These are phyloP conservation scores for Candida pseudocylindracea DNA, from an alignment of 1,139 yeast genomes.

Conservation along the genomic window DNA sequence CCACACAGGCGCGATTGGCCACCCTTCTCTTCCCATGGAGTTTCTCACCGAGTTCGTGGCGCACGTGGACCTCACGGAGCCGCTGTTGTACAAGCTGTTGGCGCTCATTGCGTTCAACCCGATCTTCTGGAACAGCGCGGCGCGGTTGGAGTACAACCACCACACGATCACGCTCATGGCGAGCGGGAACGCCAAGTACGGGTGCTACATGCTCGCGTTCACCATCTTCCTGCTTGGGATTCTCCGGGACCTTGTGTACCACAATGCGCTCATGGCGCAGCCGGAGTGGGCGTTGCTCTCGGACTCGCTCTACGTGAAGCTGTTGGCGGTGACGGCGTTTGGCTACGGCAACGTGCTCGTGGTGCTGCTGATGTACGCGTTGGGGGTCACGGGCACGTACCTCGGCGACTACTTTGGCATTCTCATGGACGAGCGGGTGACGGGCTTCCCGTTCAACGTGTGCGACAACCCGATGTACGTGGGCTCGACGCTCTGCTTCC, in stretches of 20 bases:
- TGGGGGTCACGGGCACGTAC: slow-evolving; percentile 92
- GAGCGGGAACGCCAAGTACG: slow-evolving; percentile 47
- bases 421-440: slow-evolving; percentile 72
- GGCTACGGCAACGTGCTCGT: slow-evolving; percentile 63
- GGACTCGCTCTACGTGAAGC: slow-evolving; percentile 13
- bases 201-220: slow-evolving; percentile 67
- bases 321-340: slow-evolving; percentile 18
- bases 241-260: slow-evolving; percentile 57
- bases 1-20: no score
- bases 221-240: slow-evolving; percentile 74
- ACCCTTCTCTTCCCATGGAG: no score
- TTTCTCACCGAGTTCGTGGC: no score
- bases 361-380: slow-evolving; percentile 69
- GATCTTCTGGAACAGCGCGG: slow-evolving; percentile 84
- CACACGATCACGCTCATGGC: slow-evolving; percentile 29
- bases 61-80: no score
- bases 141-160: slow-evolving; percentile 63
- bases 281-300: slow-evolving; percentile 29
- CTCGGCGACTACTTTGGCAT: slow-evolving; percentile 95
- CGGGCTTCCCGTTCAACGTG: slow-evolving; percentile 86
- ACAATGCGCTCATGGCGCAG: slow-evolving; percentile 25
- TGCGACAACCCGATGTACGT: slow-evolving; percentile 92
- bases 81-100: slow-evolving; percentile 3
- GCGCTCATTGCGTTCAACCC: slow-evolving; percentile 74
- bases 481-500: slow-evolving; percentile 73